Evolutionary conservation across 75 land plant genomes (phyloP), one percentile per base, ranked within the genome.

Genomic region (Isoetes taiwanensis): DNA sequence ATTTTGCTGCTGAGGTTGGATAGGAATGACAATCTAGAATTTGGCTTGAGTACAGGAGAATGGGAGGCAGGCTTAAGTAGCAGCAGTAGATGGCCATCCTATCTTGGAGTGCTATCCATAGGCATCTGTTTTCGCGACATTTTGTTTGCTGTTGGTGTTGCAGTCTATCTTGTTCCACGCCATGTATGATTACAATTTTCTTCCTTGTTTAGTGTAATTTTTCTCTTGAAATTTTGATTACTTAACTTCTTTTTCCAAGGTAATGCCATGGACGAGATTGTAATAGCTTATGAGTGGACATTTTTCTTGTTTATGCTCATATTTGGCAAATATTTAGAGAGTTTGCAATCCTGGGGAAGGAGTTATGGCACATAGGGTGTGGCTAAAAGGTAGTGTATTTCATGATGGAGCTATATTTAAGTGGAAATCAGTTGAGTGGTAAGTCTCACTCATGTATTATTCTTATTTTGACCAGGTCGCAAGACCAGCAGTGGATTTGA

Each of bases 221-320:
- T 10, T 37, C 14, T 37, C 9, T 37, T 10, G 14, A 9, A 9
- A 37, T 10, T 10, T 10, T 37, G 39, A 37, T 10, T 10, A n/a
- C n/a, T n/a, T n/a, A n/a, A n/a, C n/a, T n/a, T n/a, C n/a, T n/a
- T n/a, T n/a, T n/a, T n/a, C n/a, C 9, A 30, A 68, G 66, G 82
- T 87, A 34, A 79, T 78, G 78, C 99, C 99, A 56, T 88, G 83
- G 90, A 93, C 99, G 21, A 95, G 99, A 31, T 93, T 62, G 62
- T 80, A 5, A 67, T 93, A 56, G 30, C 72, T 56, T 93, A 87
- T 58, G 99, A 93, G 65, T 88, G 94, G 99, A 74, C 86, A 14
- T 79, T 84, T 57, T 57, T 76, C 28, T 25, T 69, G 3, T 93
- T 93, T 68, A 67, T 77, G 32, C 1, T 93, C 1, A 26, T 80